Evolutionary conservation across 1,284 basidiomycete species (phyloP).

Genomic region (Irpex sp.): DNA sequence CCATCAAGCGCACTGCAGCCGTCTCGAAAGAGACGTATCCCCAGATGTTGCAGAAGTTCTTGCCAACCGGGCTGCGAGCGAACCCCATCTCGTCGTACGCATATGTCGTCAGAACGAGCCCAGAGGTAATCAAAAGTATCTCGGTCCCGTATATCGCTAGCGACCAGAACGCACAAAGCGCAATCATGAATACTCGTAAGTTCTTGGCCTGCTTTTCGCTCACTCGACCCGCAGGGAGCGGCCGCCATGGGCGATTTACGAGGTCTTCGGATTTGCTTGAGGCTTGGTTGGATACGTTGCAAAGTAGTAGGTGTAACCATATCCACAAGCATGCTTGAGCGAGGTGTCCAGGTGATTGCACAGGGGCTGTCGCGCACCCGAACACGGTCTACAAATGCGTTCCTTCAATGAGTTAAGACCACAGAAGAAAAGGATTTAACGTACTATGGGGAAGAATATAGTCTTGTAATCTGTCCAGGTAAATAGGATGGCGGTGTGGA

Average conservation of each 20-base stretch:
- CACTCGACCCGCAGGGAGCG: slow-evolving; percentile 30
- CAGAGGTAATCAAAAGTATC: slow-evolving; percentile 21
- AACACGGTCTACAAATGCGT: slow-evolving; percentile 18
- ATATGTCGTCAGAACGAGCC: slow-evolving; percentile 24
- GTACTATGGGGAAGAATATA: slow-evolving; percentile 24
- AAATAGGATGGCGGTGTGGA: slow-evolving; percentile 21
- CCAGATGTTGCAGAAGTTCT: slow-evolving; percentile 29
- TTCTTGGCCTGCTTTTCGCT: slow-evolving; percentile 19
- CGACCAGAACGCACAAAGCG: slow-evolving; percentile 24
- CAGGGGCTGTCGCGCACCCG: slow-evolving; percentile 20
- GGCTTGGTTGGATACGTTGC: slow-evolving; percentile 33
- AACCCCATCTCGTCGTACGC: slow-evolving; percentile 28
- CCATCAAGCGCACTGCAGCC: slow-evolving; percentile 28
- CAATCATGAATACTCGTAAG: slow-evolving; percentile 28
- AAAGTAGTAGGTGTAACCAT: slow-evolving; percentile 33
- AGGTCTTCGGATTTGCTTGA: slow-evolving; percentile 27
- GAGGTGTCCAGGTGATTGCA: slow-evolving; percentile 15
- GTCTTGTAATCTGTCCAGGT: slow-evolving; percentile 26
- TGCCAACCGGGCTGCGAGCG: slow-evolving; percentile 23
- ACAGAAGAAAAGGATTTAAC: slow-evolving; percentile 8
- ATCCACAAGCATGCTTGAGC: slow-evolving; percentile 21
- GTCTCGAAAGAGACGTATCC: slow-evolving; percentile 33
- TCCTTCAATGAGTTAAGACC: background rate
- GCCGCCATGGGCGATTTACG: slow-evolving; percentile 32
- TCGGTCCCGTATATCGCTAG: slow-evolving; percentile 16